A percentile compares a stretch with the other conserved stretches of the same genome.
Evolutionary conservation across 176 grass and related monocot genomes (phyloP).

Genomic region (Juncus inflexus): DNA sequence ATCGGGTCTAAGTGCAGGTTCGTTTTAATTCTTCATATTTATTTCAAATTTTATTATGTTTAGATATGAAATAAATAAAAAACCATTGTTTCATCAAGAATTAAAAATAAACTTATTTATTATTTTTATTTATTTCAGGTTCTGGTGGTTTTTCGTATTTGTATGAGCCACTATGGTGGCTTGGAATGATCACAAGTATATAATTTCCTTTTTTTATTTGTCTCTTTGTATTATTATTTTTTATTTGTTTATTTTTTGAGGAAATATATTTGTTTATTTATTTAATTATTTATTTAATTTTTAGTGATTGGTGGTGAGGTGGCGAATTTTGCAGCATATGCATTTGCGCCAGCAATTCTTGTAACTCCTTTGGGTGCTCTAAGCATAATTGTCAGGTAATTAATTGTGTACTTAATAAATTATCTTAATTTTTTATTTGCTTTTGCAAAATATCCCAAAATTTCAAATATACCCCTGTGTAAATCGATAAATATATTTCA

Average conservation of each 20-base stretch:
- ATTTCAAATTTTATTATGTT: not conserved
- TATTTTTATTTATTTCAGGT: slow-evolving; percentile 36
- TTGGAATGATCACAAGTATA: slow-evolving; percentile 79
- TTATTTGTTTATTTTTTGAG: no score
- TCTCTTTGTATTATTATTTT: not conserved
- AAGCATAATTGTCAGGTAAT: slow-evolving; percentile 84
- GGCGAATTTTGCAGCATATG: slow-evolving; percentile 79
- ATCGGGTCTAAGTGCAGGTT: slow-evolving; percentile 72
- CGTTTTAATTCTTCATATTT: slow-evolving; percentile 3
- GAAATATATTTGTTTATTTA: not conserved
- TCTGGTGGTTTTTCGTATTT: slow-evolving; percentile 77
- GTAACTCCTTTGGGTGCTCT: slow-evolving; percentile 87
- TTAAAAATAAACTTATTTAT: slow-evolving; percentile 12
- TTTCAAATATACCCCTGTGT: not conserved
- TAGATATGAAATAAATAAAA: not conserved
- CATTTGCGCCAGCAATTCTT: slow-evolving; percentile 77
- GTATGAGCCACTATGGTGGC: slow-evolving; percentile 75
- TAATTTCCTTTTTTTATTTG: slow-evolving; percentile 5
- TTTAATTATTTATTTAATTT: slow-evolving; percentile 34
- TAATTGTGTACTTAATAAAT: not conserved
- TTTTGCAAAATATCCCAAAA: not conserved
- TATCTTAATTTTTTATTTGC: not conserved
- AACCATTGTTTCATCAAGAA: not conserved
- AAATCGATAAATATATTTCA: not conserved
- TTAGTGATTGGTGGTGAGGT: slow-evolving; percentile 74